phyloP scores from a whole-genome alignment of 108 stramenopile genomes.

The Mayamaea pseudoterrestris region DNA sequence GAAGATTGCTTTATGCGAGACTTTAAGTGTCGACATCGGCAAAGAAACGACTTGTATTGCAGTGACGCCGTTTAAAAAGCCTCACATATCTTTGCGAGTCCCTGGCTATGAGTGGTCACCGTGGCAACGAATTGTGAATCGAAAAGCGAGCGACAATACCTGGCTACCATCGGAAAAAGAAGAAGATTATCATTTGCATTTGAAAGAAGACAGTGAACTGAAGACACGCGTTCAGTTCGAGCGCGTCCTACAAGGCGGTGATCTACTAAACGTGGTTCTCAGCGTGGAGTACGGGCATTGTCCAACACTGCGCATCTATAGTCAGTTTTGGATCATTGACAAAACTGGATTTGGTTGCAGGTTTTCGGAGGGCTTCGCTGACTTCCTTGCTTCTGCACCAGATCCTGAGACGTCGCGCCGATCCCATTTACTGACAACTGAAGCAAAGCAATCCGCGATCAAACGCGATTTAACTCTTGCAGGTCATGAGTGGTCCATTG shows the following conservation, averaged over 20 bases:
- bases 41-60: slow-evolving; percentile 41
- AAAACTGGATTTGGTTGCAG: slow-evolving; percentile 64
- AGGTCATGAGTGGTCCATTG: slow-evolving; percentile 66
- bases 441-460: slow-evolving; percentile 15
- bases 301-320: slow-evolving; percentile 48
- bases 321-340: slow-evolving; percentile 75
- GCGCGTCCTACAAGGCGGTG: slow-evolving; percentile 22
- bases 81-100: slow-evolving; percentile 56
- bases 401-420: slow-evolving; percentile 43
- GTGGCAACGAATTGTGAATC: slow-evolving; percentile 65
- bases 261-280: slow-evolving; percentile 48
- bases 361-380: slow-evolving; percentile 48
- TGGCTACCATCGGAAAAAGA: slow-evolving; percentile 56
- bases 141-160: slow-evolving; percentile 30
- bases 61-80: slow-evolving; percentile 55
- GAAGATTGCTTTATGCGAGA: slow-evolving; percentile 23
- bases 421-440: slow-evolving; percentile 26
- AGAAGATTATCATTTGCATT: slow-evolving; percentile 31
- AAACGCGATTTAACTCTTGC: slow-evolving; percentile 27
- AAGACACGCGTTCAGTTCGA: slow-evolving; percentile 50
- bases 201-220: slow-evolving; percentile 41
- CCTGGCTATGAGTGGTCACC: slow-evolving; percentile 65
- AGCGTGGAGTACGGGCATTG: slow-evolving; percentile 53
- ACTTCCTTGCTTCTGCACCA: slow-evolving; percentile 41
- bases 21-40: slow-evolving; percentile 31